Base-by-base conservation (phyloP, 2,329 filamentous ascomycete species). In the Colletotrichum incanum region DNA sequence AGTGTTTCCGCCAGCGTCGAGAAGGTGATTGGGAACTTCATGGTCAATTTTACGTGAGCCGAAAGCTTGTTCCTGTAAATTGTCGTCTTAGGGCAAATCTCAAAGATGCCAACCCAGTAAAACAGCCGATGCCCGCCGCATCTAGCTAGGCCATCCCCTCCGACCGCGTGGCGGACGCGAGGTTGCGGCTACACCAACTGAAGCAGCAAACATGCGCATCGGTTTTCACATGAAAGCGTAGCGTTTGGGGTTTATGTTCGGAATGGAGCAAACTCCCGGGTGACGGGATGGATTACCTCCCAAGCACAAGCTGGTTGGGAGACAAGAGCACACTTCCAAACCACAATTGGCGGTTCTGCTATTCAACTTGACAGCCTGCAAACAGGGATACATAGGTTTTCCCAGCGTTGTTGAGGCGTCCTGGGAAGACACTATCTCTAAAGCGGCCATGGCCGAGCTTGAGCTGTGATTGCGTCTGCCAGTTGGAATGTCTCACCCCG, bases 31-130 rank as follows among this genome's bases (percentile, higher is more conserved):
- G 20, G 45, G 6, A 49, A 31, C 28, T 52, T 20, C 16, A 18
- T 16, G 5, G 16, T 26, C 58, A 39, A 7, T 5, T 7, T 41
- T 8, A 39, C n/a, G n/a, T n/a, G n/a, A 28, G 39, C 45, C 67
- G 47, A 20, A 60, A 67, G 62, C 63, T 61, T 67, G 60, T 49
- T n/a, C 8, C 39, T 31, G 23, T 43, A 14, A 54, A 14, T n/a
- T 41, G 18, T 26, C 28, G n/a, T 26, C 45, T 12, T n/a, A 34
- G 31, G 39, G 18, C 65, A 64, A 41, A 56, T 18, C 31, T 16
- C 34, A 34, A 26, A 28, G 20, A 55, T 23, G n/a, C 12, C 54
- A 37, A 16, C 23, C 62, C 45, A 66, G 54, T 54, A 37, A 66
- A 16, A 45, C 34, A 20, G 37, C 59, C 37, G 45, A 66, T 14